Base-by-base conservation (phyloP, 2,329 filamentous ascomycete species). In the Pseudopithomyces chartarum region DNA sequence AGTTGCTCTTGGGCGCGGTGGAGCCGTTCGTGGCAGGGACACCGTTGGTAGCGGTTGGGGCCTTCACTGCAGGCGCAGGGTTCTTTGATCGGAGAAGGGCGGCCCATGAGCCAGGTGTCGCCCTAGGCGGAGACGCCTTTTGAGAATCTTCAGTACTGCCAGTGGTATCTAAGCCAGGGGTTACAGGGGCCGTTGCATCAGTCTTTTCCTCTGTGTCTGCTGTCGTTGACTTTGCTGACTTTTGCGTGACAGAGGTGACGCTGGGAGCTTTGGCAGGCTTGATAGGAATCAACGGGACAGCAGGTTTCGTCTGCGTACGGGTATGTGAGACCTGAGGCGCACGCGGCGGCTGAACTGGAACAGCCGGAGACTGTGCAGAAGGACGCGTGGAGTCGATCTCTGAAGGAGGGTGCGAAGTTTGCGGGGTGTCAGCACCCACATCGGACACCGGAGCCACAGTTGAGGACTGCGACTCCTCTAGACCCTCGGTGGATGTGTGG, bases 51-150 rank as follows among this genome's bases (percentile, higher is more conserved):
- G 60, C 46, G 17, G 66, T 49, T 8, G 64, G 51, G n/a, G 76
- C 68, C 20, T 70, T 66, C 7, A 66, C 59, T 26, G 73, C 52
- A 39, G 75, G 56, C 45, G 76, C 64, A 44, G 77, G 62, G 47
- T 79, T 74, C 63, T 84, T 82, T 10, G 81, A 77, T 52, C 86
- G 82, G 51, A 91, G 82, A 43, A 91, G 79, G 60, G 89, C 88
- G 23, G 88, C 87, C 88, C 88, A 91, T 1, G 85, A 87, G 67
- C 88, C 82, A 10, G 79, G 79, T 23, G 84, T 82, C n/a, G 81
- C 76, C 44, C 81, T 77, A n/a, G 72, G 73, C 38, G 79, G 71
- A 1, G 78, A 73, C 58, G 75, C 70, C 46, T 79, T 79, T 4
- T 72, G 61, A 15, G 76, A 61, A 39, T 77, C 72, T 22, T 78